Evolutionary conservation across 2,329 filamentous ascomycete species (phyloP), one percentile per base, ranked within the genome.

Genomic region (Talaromyces pinophilus): DNA sequence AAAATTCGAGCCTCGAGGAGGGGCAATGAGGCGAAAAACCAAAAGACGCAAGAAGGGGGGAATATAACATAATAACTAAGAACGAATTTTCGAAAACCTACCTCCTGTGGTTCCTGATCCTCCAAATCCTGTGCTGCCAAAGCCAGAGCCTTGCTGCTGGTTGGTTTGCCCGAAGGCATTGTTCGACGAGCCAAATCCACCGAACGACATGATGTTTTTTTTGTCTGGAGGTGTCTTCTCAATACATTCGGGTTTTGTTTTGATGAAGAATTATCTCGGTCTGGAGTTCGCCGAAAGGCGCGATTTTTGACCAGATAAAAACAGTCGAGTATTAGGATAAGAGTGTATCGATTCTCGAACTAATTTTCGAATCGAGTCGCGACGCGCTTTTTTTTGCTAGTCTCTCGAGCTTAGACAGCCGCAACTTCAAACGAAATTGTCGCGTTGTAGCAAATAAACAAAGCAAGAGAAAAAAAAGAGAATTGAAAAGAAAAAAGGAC

Each of bases 91-190:
- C 35, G 52, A 54, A 67, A 61, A 78, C 77, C 77, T 79, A 79
- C 77, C 77, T 78, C 71, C 71, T 71, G 75, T 72, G 67, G 70
- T 73, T 28, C 62, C 54, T 59, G 74, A 71, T 68, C 71, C 70
- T 68, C 76, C 76, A 65, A 78, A 78, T 15, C 71, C 75, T 73
- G 75, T 72, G 67, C 76, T 71, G 52, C 79, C 78, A 72, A 79
- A 78, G 70, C 73, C 75, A 63, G 76, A 74, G 70, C 74, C 82
- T 78, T 81, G 77, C 76, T 67, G 71, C 72, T 80, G 78, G 75
- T 84, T 87, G 69, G 83, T 84, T 73, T 84, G 83, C 79, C 86
- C 86, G 78, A 90, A 89, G 81, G 86, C 84, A 15, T 42, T 60
- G 19, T 42, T 60, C 72, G 81, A 80, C 74, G 83, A 82, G 73